phyloP scores from a whole-genome alignment of 176 grass and related monocot species.

The Hyparrhenia diplandra region DNA sequence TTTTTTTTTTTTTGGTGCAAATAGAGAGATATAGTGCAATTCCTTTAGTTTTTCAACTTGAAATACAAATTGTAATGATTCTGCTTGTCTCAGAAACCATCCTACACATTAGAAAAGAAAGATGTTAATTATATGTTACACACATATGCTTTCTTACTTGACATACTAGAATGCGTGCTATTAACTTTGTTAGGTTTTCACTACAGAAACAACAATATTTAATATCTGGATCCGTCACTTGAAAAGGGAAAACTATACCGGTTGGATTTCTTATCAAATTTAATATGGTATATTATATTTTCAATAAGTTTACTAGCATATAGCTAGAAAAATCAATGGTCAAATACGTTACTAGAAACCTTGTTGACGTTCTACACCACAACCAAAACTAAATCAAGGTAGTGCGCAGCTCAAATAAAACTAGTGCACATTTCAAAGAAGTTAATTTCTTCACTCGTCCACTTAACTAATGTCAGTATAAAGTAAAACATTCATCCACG shows the following conservation, averaged over 20 bases:
- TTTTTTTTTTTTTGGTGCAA: neutral
- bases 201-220: neutral
- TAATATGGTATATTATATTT: neutral
- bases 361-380: neutral
- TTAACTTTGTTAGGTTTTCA: neutral
- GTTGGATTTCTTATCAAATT: neutral
- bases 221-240: neutral
- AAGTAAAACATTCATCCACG: too few relatives aligned
- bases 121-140: neutral
- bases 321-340: neutral
- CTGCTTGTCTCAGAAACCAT: neutral
- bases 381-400: neutral
- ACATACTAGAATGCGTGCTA: neutral
- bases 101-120: neutral
- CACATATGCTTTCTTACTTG: neutral
- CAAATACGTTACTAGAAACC: neutral
- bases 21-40: neutral
- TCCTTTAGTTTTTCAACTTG: neutral
- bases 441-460: neutral
- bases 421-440: neutral
- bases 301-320: neutral
- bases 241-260: neutral
- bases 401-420: neutral
- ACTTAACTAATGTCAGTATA: too few relatives aligned
- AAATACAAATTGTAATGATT: neutral